phyloP scores from a whole-genome alignment of 345 rosid species.

The Syzygium grande region DNA sequence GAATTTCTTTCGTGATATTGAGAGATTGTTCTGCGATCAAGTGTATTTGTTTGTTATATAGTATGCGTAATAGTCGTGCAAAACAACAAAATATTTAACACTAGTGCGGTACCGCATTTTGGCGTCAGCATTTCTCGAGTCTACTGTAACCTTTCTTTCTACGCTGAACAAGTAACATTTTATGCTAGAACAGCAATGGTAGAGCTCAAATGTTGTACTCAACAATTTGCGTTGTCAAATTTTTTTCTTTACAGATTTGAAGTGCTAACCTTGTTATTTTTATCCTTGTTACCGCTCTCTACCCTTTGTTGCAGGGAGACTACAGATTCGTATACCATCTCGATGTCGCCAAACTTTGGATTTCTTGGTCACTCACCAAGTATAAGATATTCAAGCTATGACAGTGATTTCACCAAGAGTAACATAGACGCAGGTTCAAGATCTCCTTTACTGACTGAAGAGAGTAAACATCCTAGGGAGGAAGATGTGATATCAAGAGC shows the following conservation, averaged over 20 bases:
- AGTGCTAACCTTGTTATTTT: background rate
- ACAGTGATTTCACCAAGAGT: conserved; percentile 19
- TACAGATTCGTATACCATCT: conserved; percentile 66
- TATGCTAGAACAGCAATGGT: background rate
- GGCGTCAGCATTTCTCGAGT: background rate
- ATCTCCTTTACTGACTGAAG: conserved; percentile 50
- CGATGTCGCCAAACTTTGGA: conserved; percentile 61
- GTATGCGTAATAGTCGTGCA: background rate
- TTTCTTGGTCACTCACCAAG: conserved; percentile 26
- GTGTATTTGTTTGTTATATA: no score
- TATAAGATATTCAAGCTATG: conserved; percentile 23
- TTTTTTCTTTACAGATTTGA: background rate
- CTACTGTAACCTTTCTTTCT: background rate
- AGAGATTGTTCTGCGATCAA: no score
- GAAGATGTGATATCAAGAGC: conserved; percentile 38
- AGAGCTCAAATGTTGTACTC: background rate
- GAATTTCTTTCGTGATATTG: no score
- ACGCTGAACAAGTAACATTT: background rate
- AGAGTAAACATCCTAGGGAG: conserved; percentile 15
- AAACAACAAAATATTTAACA: no score
- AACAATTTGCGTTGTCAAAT: background rate
- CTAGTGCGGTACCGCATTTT: no score
- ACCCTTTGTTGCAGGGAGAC: conserved; percentile 45
- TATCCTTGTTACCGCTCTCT: background rate
- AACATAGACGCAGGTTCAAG: conserved; percentile 39